Evolutionary conservation across 2,329 filamentous ascomycete genomes (phyloP), one percentile per base, ranked within the genome.

Genomic region (Sporothrix schenckii): DNA sequence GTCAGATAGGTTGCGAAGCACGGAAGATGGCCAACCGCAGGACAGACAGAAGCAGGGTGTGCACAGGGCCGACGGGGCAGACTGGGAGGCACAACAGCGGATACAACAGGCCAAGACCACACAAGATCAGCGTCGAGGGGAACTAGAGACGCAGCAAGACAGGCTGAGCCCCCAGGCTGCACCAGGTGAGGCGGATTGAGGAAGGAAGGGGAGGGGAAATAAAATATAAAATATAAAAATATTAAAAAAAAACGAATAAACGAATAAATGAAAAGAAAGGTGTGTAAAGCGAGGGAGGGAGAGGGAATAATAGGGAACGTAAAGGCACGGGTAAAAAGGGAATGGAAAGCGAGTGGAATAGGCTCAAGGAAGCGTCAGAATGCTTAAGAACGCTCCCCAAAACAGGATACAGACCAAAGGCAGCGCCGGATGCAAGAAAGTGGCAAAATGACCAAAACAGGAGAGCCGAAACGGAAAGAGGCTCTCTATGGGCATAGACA

Each of bases 1-100:
- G 67, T 68, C 66, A 72, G 69, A 65, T 60, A 63, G 34, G 66
- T 61, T 69, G 61, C 67, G 66, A 50, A 70, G 34, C 67, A 69
- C 72, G 67, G 65, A 70, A 71, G 68, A 52, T 10, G 34, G 63
- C n/a, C 68, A 68, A 52, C 70, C 70, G 54, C 34, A 58, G 58
- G 47, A 21, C 47, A 14, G 44, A 69, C 34, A 49, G 50, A 50
- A 44, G 56, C 56, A 61, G 56, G 56, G 56, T 44, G 60, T 47
- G 61, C 24, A 66, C 61, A 60, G 67, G 21, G 19, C 50, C 49
- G n/a, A 56, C 34, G 30, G 52, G 52, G 50, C 54, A 50, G 49
- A 39, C 44, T 68, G 47, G 27, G 49, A 69, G 34, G 58, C 60
- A 66, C 49, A 27, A 69, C 58, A 66, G 70, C 66, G 69, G 61